phyloP scores from a whole-genome alignment of 2,329 filamentous ascomycete genomes.

The Ceratocystis cacaofunesta region DNA sequence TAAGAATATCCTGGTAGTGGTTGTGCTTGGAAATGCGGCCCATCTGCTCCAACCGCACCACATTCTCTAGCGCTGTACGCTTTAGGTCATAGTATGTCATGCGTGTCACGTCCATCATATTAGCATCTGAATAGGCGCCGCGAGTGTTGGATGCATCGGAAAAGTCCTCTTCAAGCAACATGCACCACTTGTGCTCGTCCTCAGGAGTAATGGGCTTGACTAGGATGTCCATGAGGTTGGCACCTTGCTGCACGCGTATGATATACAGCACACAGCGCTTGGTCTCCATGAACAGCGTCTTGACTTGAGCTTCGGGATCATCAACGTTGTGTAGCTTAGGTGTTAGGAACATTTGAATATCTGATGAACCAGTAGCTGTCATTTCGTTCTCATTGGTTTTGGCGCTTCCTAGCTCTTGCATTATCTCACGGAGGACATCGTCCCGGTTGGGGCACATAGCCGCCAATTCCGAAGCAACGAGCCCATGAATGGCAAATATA shows the following conservation, averaged over 20 bases:
- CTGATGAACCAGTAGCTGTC: conserved; percentile 67
- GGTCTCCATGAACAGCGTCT: conserved; percentile 92
- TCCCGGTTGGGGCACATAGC: conserved; percentile 66
- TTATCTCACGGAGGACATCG: conserved; percentile 77
- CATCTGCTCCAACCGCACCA: conserved; percentile 72
- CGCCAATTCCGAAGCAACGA: conserved; percentile 66
- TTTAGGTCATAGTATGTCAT: conserved; percentile 90
- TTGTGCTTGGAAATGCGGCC: conserved; percentile 83
- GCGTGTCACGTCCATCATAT: conserved; percentile 75
- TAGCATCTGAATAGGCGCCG: conserved; percentile 78
- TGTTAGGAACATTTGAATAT: conserved; percentile 81
- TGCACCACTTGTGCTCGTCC: conserved; percentile 79
- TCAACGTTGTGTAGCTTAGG: conserved; percentile 81
- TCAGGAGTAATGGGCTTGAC: conserved; percentile 76
- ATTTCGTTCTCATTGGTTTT: conserved; percentile 95
- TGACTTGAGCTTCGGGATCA: conserved; percentile 83
- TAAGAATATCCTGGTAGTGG: conserved; percentile 93
- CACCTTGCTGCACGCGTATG: conserved; percentile 84
- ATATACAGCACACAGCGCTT: conserved; percentile 96
- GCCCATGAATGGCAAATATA: conserved; percentile 87
- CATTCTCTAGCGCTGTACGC: conserved; percentile 82
- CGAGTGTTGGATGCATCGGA: conserved; percentile 41
- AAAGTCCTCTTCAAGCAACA: conserved; percentile 70
- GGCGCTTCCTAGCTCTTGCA: conserved; percentile 86
- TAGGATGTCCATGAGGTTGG: conserved; percentile 87